phyloP scores from a whole-genome alignment of 768 basidiomycete genomes.

The Pulveroboletus sp. region DNA sequence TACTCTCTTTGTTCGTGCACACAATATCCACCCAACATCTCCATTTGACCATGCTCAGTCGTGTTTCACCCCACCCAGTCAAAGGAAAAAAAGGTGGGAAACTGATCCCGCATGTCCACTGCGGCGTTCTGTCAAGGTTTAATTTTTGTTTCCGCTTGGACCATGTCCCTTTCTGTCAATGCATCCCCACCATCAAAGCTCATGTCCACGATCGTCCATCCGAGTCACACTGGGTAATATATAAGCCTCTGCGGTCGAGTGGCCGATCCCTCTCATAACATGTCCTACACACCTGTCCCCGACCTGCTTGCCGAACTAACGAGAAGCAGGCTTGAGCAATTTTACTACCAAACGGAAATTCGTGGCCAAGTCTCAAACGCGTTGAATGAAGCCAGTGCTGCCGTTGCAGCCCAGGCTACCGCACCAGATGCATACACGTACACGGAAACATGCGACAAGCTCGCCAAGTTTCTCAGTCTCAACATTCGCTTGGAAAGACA shows the following conservation, averaged over 20 bases:
- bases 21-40: background rate
- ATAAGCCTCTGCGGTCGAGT: conserved; percentile 5
- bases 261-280: background rate
- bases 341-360: too few relatives aligned
- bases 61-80: background rate
- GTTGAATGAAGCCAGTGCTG: conserved; percentile 11
- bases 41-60: background rate
- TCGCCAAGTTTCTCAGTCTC: conserved; percentile 9
- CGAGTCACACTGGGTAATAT: conserved; percentile 3
- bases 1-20: conserved; percentile 6
- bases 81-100: background rate
- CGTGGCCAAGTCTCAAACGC: conserved; percentile 1
- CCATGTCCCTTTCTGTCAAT: conserved; percentile 1
- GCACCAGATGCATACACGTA: conserved; percentile 11
- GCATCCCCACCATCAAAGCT: background rate
- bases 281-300: conserved; percentile 5
- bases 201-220: conserved; percentile 4
- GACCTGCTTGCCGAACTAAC: background rate
- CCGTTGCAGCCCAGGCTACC: conserved; percentile 14
- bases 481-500: background rate
- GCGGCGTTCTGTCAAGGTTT: background rate
- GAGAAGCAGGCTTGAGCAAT: too few relatives aligned
- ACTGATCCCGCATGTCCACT: background rate
- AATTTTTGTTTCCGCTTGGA: conserved; percentile 10
- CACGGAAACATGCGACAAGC: conserved; percentile 6